Conservation (phyloP, 75 land plant species). For the Picea glauca region DNA sequence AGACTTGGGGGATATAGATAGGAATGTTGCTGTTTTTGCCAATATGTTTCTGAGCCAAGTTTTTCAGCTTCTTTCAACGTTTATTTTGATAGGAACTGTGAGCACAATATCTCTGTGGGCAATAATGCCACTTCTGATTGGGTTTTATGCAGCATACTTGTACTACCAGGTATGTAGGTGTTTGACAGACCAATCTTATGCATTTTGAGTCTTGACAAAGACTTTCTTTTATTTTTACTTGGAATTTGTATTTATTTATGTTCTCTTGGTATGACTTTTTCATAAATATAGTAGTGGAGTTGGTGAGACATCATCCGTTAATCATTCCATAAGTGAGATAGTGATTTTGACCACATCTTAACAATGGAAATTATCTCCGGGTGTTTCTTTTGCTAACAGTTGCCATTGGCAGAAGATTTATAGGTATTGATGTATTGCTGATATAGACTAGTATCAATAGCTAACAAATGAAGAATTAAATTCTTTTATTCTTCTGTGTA, state of each 20-base stretch:
- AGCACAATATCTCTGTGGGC: conserved; percentile 98
- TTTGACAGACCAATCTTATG: conserved; percentile 1
- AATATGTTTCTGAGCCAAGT: conserved; percentile 78
- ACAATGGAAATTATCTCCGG: background rate
- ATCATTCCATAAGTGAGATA: background rate
- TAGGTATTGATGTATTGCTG: background rate
- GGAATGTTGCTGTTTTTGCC: conserved; percentile 66
- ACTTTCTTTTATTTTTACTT: background rate
- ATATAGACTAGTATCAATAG: background rate
- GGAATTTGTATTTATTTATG: background rate
- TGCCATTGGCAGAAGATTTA: background rate
- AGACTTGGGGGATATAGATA: conserved; percentile 89
- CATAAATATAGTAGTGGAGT: background rate
- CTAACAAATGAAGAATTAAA: background rate
- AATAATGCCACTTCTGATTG: conserved; percentile 86
- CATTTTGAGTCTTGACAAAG: conserved; percentile 5
- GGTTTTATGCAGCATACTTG: conserved; percentile 81
- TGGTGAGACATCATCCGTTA: background rate
- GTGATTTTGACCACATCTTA: background rate
- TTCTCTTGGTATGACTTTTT: background rate
- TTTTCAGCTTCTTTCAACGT: conserved; percentile 88
- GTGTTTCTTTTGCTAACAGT: background rate
- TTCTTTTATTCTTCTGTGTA: background rate
- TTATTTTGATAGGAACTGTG: conserved; percentile 89
- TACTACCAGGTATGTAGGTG: conserved; percentile 72